phyloP scores from a whole-genome alignment of 352 stramenopile genomes.

The Pythium brassicae region DNA sequence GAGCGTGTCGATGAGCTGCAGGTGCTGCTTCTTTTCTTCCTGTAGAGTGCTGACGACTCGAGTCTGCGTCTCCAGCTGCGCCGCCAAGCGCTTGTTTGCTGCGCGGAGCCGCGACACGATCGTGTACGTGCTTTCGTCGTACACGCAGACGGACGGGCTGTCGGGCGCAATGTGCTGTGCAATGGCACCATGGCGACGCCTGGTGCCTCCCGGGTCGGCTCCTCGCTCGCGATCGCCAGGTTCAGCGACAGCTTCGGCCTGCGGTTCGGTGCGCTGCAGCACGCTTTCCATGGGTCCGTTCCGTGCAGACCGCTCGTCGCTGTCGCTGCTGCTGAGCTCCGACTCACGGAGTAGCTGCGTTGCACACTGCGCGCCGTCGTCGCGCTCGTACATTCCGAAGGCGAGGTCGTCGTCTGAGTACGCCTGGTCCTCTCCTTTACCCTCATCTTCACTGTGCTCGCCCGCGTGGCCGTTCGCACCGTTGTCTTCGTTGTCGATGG shows the following conservation, averaged over 20 bases:
- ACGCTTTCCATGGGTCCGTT: no score
- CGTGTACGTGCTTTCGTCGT: slow-evolving; percentile 54
- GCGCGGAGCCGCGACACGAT: slow-evolving; percentile 43
- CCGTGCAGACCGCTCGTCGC: no score
- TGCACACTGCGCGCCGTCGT: slow-evolving; percentile 7
- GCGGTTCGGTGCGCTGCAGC: no score
- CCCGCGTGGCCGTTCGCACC: neutral
- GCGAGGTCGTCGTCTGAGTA: slow-evolving; percentile 31
- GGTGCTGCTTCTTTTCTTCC: slow-evolving; percentile 50
- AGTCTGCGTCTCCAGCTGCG: slow-evolving; percentile 45
- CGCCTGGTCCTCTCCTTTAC: slow-evolving; percentile 13
- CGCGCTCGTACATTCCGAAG: slow-evolving; percentile 33
- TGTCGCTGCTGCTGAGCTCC: no score
- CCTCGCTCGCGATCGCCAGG: no score
- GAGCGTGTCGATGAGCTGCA: slow-evolving; percentile 34
- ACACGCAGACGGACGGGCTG: slow-evolving; percentile 9
- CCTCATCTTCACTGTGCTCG: slow-evolving; percentile 9
- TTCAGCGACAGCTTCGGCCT: no score
- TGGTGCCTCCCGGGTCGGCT: no score
- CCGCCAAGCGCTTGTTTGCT: slow-evolving; percentile 39
- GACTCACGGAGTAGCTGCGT: no score
- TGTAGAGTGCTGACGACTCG: slow-evolving; percentile 37
- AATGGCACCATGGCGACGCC: no score
- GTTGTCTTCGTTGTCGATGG: neutral
- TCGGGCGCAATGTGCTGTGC: neutral